These are phyloP conservation scores for Phytophthora capsici DNA, from an alignment of 352 stramenopile genomes.

Conservation along the genomic window DNA sequence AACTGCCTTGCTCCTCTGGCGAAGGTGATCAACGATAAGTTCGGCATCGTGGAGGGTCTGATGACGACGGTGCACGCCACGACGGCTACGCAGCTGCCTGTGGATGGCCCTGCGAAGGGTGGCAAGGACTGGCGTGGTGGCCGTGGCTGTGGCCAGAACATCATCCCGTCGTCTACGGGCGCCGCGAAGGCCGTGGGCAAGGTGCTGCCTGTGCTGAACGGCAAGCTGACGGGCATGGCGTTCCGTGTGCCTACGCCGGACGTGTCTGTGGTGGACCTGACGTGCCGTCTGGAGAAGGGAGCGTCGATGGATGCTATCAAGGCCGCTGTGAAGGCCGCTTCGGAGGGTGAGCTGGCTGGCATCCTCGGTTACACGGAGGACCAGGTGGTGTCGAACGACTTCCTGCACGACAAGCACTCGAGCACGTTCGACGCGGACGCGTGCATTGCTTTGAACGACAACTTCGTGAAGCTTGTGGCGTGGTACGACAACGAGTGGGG, in stretches of 20 bases:
- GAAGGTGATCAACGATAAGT: constrained; percentile 99
- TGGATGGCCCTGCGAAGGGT: constrained; percentile 95
- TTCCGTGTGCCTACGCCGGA: constrained; percentile 92
- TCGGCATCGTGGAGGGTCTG: constrained; percentile 97
- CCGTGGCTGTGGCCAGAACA: constrained; percentile 97
- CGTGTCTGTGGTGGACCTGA: constrained; percentile 92
- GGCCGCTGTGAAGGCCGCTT: constrained; percentile 93
- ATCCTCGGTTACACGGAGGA: constrained; percentile 99
- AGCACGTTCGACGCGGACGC: constrained; percentile 39
- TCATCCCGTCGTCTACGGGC: constrained; percentile 97
- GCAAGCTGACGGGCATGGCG: constrained; percentile 93
- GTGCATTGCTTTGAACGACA: constrained; percentile 88
- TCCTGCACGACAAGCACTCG: constrained; percentile 92
- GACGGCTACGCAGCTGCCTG: constrained; percentile 97
- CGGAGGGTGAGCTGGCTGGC: constrained; percentile 94
- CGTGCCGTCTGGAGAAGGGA: constrained; percentile 74
- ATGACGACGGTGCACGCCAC: constrained; percentile 99
- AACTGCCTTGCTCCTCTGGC: constrained; percentile 98
- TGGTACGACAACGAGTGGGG: constrained; percentile 99
- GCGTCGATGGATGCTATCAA: constrained; percentile 99
- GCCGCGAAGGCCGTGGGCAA: constrained; percentile 89
- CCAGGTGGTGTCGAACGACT: constrained; percentile 97
- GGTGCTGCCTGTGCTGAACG: constrained; percentile 91
- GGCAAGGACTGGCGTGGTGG: constrained; percentile 98
- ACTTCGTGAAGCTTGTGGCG: constrained; percentile 99